Conservation (phyloP, 129 eudicot species). For the Helichrysum umbraculigerum region DNA sequence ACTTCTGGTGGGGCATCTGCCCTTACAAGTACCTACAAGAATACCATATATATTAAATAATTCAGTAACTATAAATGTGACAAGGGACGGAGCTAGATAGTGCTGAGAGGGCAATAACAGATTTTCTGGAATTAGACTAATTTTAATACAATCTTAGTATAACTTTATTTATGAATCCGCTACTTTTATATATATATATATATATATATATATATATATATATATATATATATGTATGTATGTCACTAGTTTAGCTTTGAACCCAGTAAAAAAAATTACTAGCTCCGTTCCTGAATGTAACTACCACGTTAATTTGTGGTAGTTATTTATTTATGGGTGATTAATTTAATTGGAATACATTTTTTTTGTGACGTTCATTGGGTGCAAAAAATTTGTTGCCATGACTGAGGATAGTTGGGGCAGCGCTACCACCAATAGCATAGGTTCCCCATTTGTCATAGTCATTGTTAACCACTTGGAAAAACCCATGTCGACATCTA, state of each 20-base stretch:
- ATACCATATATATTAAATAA: not conserved
- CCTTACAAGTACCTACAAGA: slow-evolving; percentile 12
- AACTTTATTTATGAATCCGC: not conserved
- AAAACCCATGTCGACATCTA: slow-evolving; percentile 28
- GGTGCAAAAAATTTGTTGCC: slow-evolving; percentile 23
- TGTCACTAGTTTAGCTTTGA: not conserved
- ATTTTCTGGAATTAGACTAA: not conserved
- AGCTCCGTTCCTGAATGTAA: not conserved
- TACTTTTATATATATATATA: not conserved
- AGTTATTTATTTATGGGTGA: not conserved
- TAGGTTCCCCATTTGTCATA: slow-evolving; percentile 27
- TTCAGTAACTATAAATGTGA: not conserved
- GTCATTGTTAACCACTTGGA: slow-evolving; percentile 31
- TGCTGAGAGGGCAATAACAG: not conserved
- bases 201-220: too few species aligned
- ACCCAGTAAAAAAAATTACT: not conserved
- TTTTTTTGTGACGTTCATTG: not conserved
- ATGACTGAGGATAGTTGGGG: slow-evolving; percentile 25
- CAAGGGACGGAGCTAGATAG: not conserved
- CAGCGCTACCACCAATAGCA: slow-evolving; percentile 29
- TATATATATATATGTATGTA: not conserved
- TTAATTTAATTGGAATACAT: not conserved
- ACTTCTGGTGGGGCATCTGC: slow-evolving; percentile 7
- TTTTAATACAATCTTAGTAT: not conserved
- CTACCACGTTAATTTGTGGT: not conserved